Evolutionary conservation across 2,329 filamentous ascomycete genomes (phyloP), one percentile per base, ranked within the genome.

Genomic region (Talaromyces sp.): DNA sequence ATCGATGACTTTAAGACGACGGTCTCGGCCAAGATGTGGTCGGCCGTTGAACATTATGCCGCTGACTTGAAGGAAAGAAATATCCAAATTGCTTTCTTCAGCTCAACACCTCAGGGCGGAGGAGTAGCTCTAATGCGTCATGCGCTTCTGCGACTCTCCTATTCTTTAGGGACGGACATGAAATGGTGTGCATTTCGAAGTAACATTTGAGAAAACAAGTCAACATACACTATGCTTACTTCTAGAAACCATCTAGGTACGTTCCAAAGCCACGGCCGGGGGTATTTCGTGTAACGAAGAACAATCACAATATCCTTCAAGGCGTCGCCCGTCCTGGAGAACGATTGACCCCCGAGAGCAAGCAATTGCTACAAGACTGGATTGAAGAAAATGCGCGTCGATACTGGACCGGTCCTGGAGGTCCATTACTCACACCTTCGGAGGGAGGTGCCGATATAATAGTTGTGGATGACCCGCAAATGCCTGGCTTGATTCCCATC

Each of bases 281-380:
- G 14, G 85, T 93, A 10, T 94, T 94, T 72, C 82, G 89, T 46
- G 87, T 90, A 71, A 94, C 90, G 61, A 94, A 94, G 75, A 91
- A 88, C 60, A 88, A 91, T 62, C 90, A 94, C 82, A 94, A 94
- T 72, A 92, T 93, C 58, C 83, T 94, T 2, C 90, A 94, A 73
- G 90, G 89, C 8, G 89, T 92, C 37, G 85, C 85, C 36, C 77
- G 80, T 22, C 82, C 84, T 0, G 81, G 83, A 2, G 82, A 89
- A 61, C 81, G 84, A n/a, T 78, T 93, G 29, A 83, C 80, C 0
- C 62, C 77, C 1, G 81, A 87, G 2, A 83, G 89, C 52, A 85
- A 86, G 63, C 69, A 75, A 1, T 73, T 77, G n/a, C 83, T 93
- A 47, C 81, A 81, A 9, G 81, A 85, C 42, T 94, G 90, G 90